Base-by-base conservation (phyloP, 1,284 basidiomycete genomes). In the Mycena sp. region DNA sequence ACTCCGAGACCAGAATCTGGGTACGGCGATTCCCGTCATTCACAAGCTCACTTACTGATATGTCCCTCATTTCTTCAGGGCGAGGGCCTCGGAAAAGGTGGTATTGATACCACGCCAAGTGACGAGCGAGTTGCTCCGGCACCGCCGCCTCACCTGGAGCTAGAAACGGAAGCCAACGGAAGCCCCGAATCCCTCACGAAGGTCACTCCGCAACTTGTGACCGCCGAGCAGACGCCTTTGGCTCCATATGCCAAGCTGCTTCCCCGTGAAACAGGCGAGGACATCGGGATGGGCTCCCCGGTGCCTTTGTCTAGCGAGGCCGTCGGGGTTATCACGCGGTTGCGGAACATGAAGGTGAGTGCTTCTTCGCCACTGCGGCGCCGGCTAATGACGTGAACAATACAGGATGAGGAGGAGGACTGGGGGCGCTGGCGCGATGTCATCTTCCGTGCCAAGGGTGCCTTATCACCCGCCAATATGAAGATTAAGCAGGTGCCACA, bases 361-460 rank as follows among this genome's bases (percentile, higher is more conserved):
- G 54, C 40, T 52, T 54, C 44, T 52, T 48, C n/a, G 40, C 55
- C 46, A 32, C 44, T 56, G 55, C 61, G 35, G 54, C 50, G 48
- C 58, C 46, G 26, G 45, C 40, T 35, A 61, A 59, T 67, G 51
- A 66, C 54, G 43, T 25, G 30, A 63, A 51, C 46, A 46, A 48
- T 68, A 14, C 30, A 92, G 87, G 95, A 98, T 75, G 92, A 95
- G 78, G 87, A 90, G 62, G 96, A 98, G 73, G 94, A 96, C 70
- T 97, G 93, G 93, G 88, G 93, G 58, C 85, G 94, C 53, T 94
- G 92, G 91, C 84, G 92, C 23, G 94, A 96, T 72, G 89, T 94
- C 40, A 85, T 94, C 9, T 94, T 92, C 76, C 84, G 86, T 2
- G 88, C 88, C 9, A 93, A 91, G 77, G 87, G 86, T 10, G 77